Evolutionary conservation across 2,329 filamentous ascomycete genomes (phyloP), one percentile per base, ranked within the genome.

Genomic region (Fusarium ambrosium): DNA sequence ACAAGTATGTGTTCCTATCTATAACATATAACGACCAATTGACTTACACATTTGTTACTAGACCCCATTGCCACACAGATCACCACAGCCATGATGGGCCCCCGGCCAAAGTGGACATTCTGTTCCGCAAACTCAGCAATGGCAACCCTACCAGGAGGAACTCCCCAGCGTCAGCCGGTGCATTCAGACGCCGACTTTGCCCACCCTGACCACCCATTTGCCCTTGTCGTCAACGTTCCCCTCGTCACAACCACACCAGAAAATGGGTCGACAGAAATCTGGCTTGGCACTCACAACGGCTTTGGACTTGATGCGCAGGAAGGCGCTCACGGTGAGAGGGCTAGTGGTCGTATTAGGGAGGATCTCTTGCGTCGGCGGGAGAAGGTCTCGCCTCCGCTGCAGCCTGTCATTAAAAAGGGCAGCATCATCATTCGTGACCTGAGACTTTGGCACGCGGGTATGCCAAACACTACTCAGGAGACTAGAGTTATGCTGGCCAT

Each of bases 381-480:
- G 3, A 65, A 75, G 4, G 73, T 82, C 3, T 79, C 85, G 8
- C 83, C 86, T 7, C 88, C 88, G 0, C 78, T 85, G 13, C 89
- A 91, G 75, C 88, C 89, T 0, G 65, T 80, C 4, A 84, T 90
- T 1, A 83, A 83, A 39, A 90, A 89, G 74, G 89, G 90, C 0
- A 87, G 88, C 43, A 78, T 92, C 24, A 84, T 92, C 39, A 77
- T 92, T 34, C 84, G 91, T 2, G 90, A 92, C 77, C 79, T 92
- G 63, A 82, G 90, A 27, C 85, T 91, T 6, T 92, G 90, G 90
- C 90, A 92, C 78, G 89, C 89, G 0, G 90, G 90, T 0, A 90
- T 91, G 87, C 89, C 89, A 2, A 92, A 92, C 73, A 76, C 80
- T 48, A 87, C 86, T 1, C 79, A 84, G 6, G 81, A 86, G 8